phyloP scores from a whole-genome alignment of 495 filamentous ascomycete species.

The Lineolata rhizophorae region DNA sequence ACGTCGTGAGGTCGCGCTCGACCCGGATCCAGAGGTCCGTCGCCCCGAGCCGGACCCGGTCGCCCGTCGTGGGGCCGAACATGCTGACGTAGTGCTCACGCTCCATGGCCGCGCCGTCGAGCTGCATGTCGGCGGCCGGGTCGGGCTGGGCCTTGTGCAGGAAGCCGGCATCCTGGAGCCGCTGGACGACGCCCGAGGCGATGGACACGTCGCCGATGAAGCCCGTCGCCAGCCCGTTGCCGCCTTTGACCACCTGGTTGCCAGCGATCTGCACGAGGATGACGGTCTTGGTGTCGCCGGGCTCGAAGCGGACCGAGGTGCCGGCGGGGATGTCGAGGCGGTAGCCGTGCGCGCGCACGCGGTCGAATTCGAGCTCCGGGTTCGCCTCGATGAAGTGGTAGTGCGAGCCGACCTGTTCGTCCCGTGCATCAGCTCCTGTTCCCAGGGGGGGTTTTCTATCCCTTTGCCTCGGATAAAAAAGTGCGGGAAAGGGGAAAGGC shows the following conservation, averaged over 20 bases:
- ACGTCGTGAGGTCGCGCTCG: slow-evolving; percentile 64
- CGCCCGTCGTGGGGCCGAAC: slow-evolving; percentile 86
- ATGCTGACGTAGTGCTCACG: slow-evolving; percentile 58
- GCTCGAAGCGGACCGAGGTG: slow-evolving; percentile 86
- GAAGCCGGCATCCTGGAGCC: slow-evolving; percentile 51
- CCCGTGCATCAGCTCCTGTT: not conserved
- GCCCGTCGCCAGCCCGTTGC: slow-evolving; percentile 61
- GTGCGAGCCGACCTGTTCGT: slow-evolving; percentile 82
- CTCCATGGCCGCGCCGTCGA: slow-evolving; percentile 47
- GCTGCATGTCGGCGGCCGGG: slow-evolving; percentile 25
- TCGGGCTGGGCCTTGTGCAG: slow-evolving; percentile 46
- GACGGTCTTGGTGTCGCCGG: slow-evolving; percentile 86
- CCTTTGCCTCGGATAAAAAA: too few species aligned
- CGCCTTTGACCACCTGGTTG: slow-evolving; percentile 58
- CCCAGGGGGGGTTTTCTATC: too few species aligned
- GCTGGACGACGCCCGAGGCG: slow-evolving; percentile 38
- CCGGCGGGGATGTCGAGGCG: slow-evolving; percentile 80
- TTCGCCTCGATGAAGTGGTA: slow-evolving; percentile 96
- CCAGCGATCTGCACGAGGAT: slow-evolving; percentile 80
- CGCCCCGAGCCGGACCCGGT: slow-evolving; percentile 55
- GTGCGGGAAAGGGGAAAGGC: too few species aligned
- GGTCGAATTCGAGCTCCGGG: slow-evolving; percentile 76
- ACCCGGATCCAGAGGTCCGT: slow-evolving; percentile 87
- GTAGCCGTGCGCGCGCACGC: slow-evolving; percentile 62
- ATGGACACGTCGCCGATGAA: slow-evolving; percentile 35